Evolutionary conservation across 169 alveolate species (phyloP), one percentile per base, ranked within the genome.

Genomic region (Eimeria acervulina): DNA sequence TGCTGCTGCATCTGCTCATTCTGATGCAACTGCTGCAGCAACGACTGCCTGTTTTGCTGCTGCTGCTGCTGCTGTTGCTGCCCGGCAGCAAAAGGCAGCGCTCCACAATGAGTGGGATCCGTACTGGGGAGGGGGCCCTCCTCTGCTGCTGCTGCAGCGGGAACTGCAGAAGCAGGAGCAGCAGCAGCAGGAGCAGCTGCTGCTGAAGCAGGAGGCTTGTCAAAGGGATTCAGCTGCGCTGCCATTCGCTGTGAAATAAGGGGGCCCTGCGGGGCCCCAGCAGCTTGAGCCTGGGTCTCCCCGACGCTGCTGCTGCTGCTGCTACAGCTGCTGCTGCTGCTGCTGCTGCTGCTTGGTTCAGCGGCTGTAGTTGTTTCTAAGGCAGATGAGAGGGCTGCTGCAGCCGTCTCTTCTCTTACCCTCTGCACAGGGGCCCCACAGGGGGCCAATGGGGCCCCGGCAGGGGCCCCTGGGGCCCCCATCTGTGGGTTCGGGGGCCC

Each of bases 1-100:
- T 76, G 87, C 61, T 40, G 87, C 87, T 76, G 87, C 87, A 72
- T 23, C 42, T 28, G 42, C 51, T 72, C 84, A 19, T 31, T 72
- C 51, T 47, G 55, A 47, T 76, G 87, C 33, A 23, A 19, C 23
- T 78, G 88, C 88, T 78, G 88, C 61, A 36, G 63, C 55, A 10
- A 61, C 61, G 55, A 17, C 36, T 78, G 88, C 88, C 17, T 8
- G 28, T 78, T 23, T 61, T 78, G 88, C 21, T 5, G 63, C 61
- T n/a, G 88, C 63, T 78, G 61, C 66, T n/a, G 88, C 63, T 78
- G 61, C 66, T 55, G 66, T 23, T 55, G 66, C 66, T 55, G 66
- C n/a, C n/a, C n/a, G n/a, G n/a, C n/a, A n/a, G n/a, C n/a, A n/a
- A n/a, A n/a, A n/a, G n/a, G n/a, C 66, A 55, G 66, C 66, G 15